Evolutionary conservation across 73 alveolate species (phyloP), one percentile per base, ranked within the genome.

Genomic region (Paramecium caudatum): DNA sequence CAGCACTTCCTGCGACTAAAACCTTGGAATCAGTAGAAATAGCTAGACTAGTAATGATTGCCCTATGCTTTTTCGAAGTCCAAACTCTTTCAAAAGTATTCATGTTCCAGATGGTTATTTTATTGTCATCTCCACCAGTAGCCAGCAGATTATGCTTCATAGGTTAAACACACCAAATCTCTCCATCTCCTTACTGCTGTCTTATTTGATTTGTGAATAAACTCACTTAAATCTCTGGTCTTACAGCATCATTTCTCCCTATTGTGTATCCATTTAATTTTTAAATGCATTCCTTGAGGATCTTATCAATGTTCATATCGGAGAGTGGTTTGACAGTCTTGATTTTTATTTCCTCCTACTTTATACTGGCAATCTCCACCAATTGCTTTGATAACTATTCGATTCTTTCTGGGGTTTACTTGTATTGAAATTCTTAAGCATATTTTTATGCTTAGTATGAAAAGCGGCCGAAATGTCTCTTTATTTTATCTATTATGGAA

Each of bases 91-190:
- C 45, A 8, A 41, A 43, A 74, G 88, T 41, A 8, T 74, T 39
- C 62, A 74, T 74, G 43, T 74, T 45, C 88, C 88, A 74, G 6
- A 74, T 41, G 17, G 47, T 74, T 3, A 74, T 45, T 27, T 45
- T 74, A 12, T 39, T 74, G 10, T 74, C 88, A 74, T 74, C 88
- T 27, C 88, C 88, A 9, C 69, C 88, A 43, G 47, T 74, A 5
- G 55, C 55, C 16, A 74, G 13, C 0, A 36, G 25, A 17, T 68
- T 68, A 0, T 47, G 33, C n/a, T 74, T 74, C n/a, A n/a, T 21
- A 7, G 68, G 43, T 27, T 37, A 3, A 4, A 74, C 17, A 74
- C 88, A 74, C 88, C 88, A 74, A 0, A 74, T 43, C n/a, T 74
- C 88, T 3, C 68, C 69, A 41, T 74, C 88, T 41, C 69, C 55